Conservation (phyloP, 805 yeast species). For the Yamadazyma laniorum region DNA sequence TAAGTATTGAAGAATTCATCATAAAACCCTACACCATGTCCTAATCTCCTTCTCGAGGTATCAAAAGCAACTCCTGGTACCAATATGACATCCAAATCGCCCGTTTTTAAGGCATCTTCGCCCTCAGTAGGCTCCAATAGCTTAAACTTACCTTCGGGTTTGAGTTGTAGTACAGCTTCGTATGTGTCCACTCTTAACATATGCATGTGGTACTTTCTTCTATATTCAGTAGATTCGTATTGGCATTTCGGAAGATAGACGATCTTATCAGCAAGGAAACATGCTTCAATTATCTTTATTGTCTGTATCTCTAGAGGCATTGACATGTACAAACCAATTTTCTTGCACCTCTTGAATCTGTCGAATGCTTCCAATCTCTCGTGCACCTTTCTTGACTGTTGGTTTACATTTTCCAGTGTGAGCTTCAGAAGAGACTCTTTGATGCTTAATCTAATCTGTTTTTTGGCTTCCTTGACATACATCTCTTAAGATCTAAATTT, state of each 20-base stretch:
- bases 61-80: slow-evolving; percentile 88
- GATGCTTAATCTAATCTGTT: slow-evolving; percentile 23
- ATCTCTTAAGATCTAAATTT: not conserved
- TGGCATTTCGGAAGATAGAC: slow-evolving; percentile 61
- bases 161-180: slow-evolving; percentile 43
- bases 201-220: slow-evolving; percentile 43
- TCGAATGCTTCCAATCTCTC: slow-evolving; percentile 21
- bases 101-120: slow-evolving; percentile 24
- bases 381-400: slow-evolving; percentile 27
- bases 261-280: slow-evolving; percentile 48
- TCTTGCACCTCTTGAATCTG: slow-evolving; percentile 43
- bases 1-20: slow-evolving; percentile 53
- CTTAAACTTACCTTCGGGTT: slow-evolving; percentile 67
- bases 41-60: slow-evolving; percentile 53
- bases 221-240: slow-evolving; percentile 24
- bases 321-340: slow-evolving; percentile 69
- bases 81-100: slow-evolving; percentile 62
- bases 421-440: slow-evolving; percentile 21
- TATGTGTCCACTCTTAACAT: slow-evolving; percentile 51
- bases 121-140: slow-evolving; percentile 62
- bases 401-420: slow-evolving; percentile 13
- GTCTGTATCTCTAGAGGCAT: slow-evolving; percentile 78
- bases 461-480: slow-evolving; percentile 20
- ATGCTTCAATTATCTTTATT: slow-evolving; percentile 44
- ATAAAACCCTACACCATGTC: slow-evolving; percentile 93